Evolutionary conservation across 768 basidiomycete species (phyloP).

Genomic region (Calocybe cyanea): DNA sequence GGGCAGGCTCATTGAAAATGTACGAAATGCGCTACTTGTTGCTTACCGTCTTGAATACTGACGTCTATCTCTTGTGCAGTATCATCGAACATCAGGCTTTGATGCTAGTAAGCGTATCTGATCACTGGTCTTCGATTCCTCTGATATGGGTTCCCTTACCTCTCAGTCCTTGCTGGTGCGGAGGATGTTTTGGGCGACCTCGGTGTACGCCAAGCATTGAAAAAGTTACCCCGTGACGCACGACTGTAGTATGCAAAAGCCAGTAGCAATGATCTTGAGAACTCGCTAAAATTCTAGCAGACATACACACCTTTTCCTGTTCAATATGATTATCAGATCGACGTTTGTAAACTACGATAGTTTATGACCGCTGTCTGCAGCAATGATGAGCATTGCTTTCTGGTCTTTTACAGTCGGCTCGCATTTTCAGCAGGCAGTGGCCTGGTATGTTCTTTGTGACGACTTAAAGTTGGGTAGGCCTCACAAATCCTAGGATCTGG

Average conservation of each 20-base stretch:
- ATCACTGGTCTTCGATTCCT: conserved; percentile 4
- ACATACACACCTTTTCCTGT: no score
- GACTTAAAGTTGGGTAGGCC: no score
- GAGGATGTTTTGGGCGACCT: conserved; percentile 74
- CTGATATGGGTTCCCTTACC: conserved; percentile 2
- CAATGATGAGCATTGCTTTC: no score
- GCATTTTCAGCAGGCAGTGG: no score
- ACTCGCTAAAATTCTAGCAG: no score
- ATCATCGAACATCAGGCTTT: conserved; percentile 79
- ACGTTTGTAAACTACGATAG: no score
- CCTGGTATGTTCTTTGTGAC: no score
- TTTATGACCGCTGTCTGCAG: no score
- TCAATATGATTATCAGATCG: no score
- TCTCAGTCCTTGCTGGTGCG: conserved; percentile 65
- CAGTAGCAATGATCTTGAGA: no score
- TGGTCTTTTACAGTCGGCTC: no score
- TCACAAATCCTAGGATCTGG: no score
- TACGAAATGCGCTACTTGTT: conserved; percentile 28
- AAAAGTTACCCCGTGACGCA: conserved; percentile 52
- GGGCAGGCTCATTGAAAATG: conserved; percentile 82
- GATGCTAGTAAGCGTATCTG: conserved; percentile 55
- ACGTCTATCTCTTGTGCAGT: conserved; percentile 36
- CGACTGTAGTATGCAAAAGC: conserved; percentile 23
- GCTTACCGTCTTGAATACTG: background rate
- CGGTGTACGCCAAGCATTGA: conserved; percentile 70